Evolutionary conservation across 352 stramenopile species (phyloP).

Genomic region (Salisapilia sapeloensis): DNA sequence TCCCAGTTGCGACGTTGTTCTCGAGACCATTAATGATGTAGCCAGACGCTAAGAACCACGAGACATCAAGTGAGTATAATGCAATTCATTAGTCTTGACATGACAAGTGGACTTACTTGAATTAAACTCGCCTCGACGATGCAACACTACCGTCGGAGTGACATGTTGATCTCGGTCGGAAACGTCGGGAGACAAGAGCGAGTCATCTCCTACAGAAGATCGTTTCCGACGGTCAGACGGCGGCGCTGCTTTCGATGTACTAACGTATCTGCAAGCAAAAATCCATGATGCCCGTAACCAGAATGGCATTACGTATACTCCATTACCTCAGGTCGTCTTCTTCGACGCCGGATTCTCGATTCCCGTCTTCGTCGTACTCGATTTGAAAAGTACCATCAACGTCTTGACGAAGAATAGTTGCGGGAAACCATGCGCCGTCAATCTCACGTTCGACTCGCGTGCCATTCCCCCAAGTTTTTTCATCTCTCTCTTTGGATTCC

Average conservation of each 20-base stretch:
- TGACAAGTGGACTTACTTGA: slow-evolving; percentile 15
- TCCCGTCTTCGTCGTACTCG: slow-evolving; percentile 69
- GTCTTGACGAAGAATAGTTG: slow-evolving; percentile 28
- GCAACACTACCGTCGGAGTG: slow-evolving; percentile 45
- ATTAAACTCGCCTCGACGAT: slow-evolving; percentile 55
- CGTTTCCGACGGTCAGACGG: too few relatives aligned
- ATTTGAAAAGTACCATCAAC: slow-evolving; percentile 40
- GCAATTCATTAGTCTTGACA: background rate
- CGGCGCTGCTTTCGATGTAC: too few relatives aligned
- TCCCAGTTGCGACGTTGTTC: slow-evolving; percentile 68
- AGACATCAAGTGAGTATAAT: background rate
- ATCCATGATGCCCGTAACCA: slow-evolving; percentile 1
- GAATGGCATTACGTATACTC: slow-evolving; percentile 2
- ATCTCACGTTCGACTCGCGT: slow-evolving; percentile 45
- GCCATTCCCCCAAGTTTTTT: too few relatives aligned
- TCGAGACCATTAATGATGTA: slow-evolving; percentile 78
- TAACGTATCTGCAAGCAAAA: too few relatives aligned
- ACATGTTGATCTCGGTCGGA: slow-evolving; percentile 61
- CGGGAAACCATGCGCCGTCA: slow-evolving; percentile 63
- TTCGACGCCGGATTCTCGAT: slow-evolving; percentile 39
- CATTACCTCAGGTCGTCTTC: slow-evolving; percentile 29
- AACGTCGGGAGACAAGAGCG: too few relatives aligned
- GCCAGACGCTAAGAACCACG: slow-evolving; percentile 11
- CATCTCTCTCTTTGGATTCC: too few relatives aligned
- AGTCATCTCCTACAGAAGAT: too few relatives aligned